Conservation (phyloP, 441 rosid genomes). For the Theobroma grandiflorum region DNA sequence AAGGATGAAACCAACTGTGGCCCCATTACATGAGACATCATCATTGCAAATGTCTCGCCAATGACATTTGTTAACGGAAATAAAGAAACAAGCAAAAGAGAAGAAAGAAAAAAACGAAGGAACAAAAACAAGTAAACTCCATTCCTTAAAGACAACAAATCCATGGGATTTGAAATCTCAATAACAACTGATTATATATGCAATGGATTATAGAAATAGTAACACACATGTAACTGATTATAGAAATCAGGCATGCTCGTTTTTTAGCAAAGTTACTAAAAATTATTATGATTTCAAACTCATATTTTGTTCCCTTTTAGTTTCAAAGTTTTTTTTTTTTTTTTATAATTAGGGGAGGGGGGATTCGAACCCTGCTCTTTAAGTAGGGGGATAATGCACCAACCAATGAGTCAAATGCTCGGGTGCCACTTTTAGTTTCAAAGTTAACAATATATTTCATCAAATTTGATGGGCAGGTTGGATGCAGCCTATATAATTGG, state of each 20-base stretch:
- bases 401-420: no score
- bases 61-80: not conserved
- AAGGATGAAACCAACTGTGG: not conserved
- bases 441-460: not conserved
- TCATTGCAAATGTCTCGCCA: not conserved
- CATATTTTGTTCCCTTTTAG: not conserved
- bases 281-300: not conserved
- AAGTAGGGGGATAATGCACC: no score
- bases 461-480: not conserved
- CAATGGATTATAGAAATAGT: not conserved
- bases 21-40: not conserved
- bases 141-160: not conserved
- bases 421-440: not conserved
- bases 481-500: not conserved
- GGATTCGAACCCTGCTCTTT: no score
- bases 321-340: not conserved
- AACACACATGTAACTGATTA: not conserved
- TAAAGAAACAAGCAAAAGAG: not conserved
- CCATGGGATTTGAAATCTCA: not conserved
- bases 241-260: not conserved
- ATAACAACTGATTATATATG: not conserved
- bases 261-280: not conserved
- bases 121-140: not conserved
- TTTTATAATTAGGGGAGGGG: no score
- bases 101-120: not conserved